These are phyloP conservation scores for Achlya hypogyna DNA, from an alignment of 352 stramenopile species.

Conservation along the genomic window DNA sequence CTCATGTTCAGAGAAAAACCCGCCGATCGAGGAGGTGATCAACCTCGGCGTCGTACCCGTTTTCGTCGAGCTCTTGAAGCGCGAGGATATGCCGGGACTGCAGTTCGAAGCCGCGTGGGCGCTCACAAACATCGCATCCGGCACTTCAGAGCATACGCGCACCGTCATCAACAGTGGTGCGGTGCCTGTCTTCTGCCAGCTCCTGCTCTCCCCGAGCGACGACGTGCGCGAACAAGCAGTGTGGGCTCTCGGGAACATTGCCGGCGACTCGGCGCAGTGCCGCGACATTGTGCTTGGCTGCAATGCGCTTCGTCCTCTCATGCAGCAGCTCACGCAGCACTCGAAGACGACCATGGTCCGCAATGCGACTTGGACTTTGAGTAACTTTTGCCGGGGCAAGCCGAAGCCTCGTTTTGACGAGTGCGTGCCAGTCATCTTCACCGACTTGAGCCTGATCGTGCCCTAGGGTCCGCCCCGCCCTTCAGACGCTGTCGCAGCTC, in stretches of 20 bases:
- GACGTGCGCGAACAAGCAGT: conserved; percentile 95
- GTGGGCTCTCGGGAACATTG: conserved; percentile 99
- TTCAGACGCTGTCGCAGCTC: conserved; percentile 94
- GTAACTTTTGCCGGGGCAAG: conserved; percentile 96
- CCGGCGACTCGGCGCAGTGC: conserved; percentile 95
- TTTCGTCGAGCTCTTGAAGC: conserved; percentile 97
- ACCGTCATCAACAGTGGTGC: conserved; percentile 96
- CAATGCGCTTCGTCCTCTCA: conserved; percentile 90
- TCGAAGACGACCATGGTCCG: conserved; percentile 96
- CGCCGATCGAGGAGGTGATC: conserved; percentile 99
- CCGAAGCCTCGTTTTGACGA: conserved; percentile 61
- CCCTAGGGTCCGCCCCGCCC: conserved; percentile 84
- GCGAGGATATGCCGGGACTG: conserved; percentile 85
- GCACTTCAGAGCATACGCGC: conserved; percentile 95
- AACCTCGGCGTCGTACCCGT: conserved; percentile 95
- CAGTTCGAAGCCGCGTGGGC: conserved; percentile 99
- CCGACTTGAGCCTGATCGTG: conserved; percentile 63
- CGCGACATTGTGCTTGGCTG: conserved; percentile 92
- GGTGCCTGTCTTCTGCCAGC: conserved; percentile 95
- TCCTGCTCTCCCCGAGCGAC: conserved; percentile 94
- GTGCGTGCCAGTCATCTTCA: conserved; percentile 32
- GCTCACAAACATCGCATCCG: conserved; percentile 99
- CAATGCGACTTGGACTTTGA: conserved; percentile 98
- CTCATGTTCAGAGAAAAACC: conserved; percentile 88
- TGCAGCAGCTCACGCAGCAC: conserved; percentile 92